Evolutionary conservation across 2,329 filamentous ascomycete genomes (phyloP).

Genomic region (Calonectria pauciramosa): DNA sequence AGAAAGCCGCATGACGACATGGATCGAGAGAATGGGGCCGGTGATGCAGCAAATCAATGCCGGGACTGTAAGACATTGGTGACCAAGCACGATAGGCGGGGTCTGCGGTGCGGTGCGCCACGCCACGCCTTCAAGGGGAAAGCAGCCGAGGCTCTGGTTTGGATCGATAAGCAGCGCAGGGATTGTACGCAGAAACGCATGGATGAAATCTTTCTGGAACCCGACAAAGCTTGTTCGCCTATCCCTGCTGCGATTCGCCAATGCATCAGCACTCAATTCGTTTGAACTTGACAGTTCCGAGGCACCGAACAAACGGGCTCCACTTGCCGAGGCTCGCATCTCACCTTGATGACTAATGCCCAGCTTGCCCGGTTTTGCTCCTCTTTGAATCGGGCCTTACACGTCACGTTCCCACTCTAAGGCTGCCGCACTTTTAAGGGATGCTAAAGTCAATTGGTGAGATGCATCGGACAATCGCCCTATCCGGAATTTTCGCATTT

Average conservation of each 20-base stretch:
- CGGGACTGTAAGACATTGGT: not conserved
- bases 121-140: not conserved
- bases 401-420: too few species aligned
- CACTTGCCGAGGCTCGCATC: conserved; percentile 17
- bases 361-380: not conserved
- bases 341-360: conserved; percentile 7
- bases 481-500: not conserved
- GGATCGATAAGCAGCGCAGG: not conserved
- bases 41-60: not conserved
- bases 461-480: not conserved
- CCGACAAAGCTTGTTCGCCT: not conserved
- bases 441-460: not conserved
- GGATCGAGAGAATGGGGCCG: not conserved
- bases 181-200: not conserved
- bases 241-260: not conserved
- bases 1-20: conserved; percentile 14
- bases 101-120: not conserved
- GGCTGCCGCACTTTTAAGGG: not conserved
- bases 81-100: not conserved
- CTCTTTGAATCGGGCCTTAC: not conserved
- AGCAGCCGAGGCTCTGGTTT: not conserved
- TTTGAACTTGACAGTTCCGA: not conserved
- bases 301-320: not conserved
- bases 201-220: conserved; percentile 10
- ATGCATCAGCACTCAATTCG: not conserved